Conservation (phyloP, 2,329 filamentous ascomycete species). For the Xylaria polymorpha region DNA sequence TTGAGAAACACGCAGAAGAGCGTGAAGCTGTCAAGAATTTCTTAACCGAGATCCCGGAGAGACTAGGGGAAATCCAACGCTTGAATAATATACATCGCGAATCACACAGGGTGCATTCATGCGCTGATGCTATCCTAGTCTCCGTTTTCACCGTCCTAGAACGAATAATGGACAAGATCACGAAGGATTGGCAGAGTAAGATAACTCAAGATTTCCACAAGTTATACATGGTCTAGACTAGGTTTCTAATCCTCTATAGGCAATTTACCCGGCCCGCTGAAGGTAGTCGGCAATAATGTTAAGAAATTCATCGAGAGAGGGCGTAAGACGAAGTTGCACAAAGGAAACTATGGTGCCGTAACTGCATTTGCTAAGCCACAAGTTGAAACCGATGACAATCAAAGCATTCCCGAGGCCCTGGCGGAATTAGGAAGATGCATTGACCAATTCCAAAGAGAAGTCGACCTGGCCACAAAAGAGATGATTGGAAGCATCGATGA, state of each 20-base stretch:
- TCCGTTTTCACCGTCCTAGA: slow-evolving; percentile 4
- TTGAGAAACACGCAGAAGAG: slow-evolving; percentile 4
- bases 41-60: not conserved
- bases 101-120: not conserved
- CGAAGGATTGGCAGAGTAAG: slow-evolving; percentile 1
- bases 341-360: not conserved
- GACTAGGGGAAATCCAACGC: not conserved
- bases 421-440: not conserved
- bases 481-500: slow-evolving; percentile 1
- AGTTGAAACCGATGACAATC: not conserved
- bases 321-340: not conserved
- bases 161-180: slow-evolving; percentile 4
- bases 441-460: slow-evolving; percentile 2
- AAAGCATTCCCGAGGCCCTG: slow-evolving; percentile 2
- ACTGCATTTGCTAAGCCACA: not conserved
- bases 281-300: not conserved
- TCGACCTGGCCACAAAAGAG: slow-evolving; percentile 1
- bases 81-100: not conserved
- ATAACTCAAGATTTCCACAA: not conserved
- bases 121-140: not conserved
- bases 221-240: not conserved
- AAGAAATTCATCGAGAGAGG: not conserved
- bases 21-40: slow-evolving; percentile 8
- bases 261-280: not conserved
- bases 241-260: not conserved